Conservation (phyloP, 2,329 filamentous ascomycete species). For the Alternaria consortialis region DNA sequence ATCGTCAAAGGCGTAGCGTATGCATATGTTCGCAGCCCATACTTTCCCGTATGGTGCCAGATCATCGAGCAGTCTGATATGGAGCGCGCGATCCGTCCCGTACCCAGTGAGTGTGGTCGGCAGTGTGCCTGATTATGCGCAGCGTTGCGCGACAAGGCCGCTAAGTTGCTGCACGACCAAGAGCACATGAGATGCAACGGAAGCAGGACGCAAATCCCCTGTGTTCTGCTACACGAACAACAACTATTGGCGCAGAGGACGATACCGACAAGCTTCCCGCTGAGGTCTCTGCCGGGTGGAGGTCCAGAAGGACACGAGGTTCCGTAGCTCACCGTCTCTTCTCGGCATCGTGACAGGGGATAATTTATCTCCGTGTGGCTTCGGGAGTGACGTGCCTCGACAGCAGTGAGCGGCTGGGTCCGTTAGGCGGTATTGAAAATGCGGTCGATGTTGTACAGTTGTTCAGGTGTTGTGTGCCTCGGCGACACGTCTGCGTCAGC, state of each 20-base stretch:
- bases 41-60: conserved; percentile 48
- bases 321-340: conserved; percentile 32
- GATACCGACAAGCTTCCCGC: conserved; percentile 6
- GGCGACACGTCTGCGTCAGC: conserved; percentile 14
- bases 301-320: conserved; percentile 22
- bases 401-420: conserved; percentile 7
- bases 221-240: conserved; percentile 8
- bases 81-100: conserved; percentile 49
- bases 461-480: conserved; percentile 4
- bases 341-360: conserved; percentile 18
- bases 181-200: conserved; percentile 20
- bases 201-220: conserved; percentile 18
- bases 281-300: conserved; percentile 18
- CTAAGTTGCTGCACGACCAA: conserved; percentile 33
- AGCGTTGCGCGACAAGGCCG: conserved; percentile 15
- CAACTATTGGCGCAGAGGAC: conserved; percentile 2
- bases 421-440: conserved; percentile 5
- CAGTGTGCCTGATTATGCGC: conserved; percentile 27
- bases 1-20: conserved; percentile 34
- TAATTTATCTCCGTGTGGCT: conserved; percentile 21
- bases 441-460: conserved; percentile 11
- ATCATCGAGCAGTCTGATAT: conserved; percentile 42
- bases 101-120: conserved; percentile 27
- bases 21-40: conserved; percentile 47
- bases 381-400: conserved; percentile 19